These are phyloP conservation scores for Macrolepiota dolichaula DNA, from an alignment of 768 basidiomycete genomes.

Conservation along the genomic window DNA sequence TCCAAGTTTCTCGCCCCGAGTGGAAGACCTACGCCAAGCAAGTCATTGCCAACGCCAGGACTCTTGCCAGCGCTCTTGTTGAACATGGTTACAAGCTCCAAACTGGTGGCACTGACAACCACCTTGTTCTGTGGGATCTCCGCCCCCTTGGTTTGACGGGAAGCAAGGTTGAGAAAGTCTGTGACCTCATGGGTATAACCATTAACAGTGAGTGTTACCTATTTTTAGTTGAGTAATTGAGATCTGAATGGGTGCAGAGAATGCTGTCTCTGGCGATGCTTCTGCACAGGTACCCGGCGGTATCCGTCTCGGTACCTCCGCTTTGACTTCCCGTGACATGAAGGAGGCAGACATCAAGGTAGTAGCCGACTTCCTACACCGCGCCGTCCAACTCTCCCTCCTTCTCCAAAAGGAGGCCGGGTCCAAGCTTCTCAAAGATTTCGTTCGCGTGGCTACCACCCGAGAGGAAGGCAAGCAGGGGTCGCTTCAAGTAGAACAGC, in stretches of 20 bases:
- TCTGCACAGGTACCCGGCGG: conserved; percentile 96
- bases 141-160: conserved; percentile 95
- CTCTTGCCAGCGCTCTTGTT: conserved; percentile 70
- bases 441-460: conserved; percentile 74
- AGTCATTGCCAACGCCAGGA: conserved; percentile 84
- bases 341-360: conserved; percentile 78
- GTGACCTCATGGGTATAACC: conserved; percentile 94
- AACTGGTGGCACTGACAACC: conserved; percentile 96
- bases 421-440: conserved; percentile 93
- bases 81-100: conserved; percentile 92
- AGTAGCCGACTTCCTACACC: conserved; percentile 91
- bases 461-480: conserved; percentile 71
- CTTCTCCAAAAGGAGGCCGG: conserved; percentile 93
- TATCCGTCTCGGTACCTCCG: conserved; percentile 93
- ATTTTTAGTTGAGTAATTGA: not conserved
- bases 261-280: conserved; percentile 94
- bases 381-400: conserved; percentile 88
- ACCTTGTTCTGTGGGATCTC: conserved; percentile 97
- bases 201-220: conserved; percentile 72
- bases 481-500: conserved; percentile 61
- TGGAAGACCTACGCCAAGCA: conserved; percentile 93
- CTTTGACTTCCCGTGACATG: conserved; percentile 95
- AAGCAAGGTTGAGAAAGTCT: conserved; percentile 97
- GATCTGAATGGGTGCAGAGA: conserved; percentile 50
- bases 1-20: conserved; percentile 85